Evolutionary conservation across 208 protist genomes (phyloP).

Genomic region (Jaenimonas drosophilae): DNA sequence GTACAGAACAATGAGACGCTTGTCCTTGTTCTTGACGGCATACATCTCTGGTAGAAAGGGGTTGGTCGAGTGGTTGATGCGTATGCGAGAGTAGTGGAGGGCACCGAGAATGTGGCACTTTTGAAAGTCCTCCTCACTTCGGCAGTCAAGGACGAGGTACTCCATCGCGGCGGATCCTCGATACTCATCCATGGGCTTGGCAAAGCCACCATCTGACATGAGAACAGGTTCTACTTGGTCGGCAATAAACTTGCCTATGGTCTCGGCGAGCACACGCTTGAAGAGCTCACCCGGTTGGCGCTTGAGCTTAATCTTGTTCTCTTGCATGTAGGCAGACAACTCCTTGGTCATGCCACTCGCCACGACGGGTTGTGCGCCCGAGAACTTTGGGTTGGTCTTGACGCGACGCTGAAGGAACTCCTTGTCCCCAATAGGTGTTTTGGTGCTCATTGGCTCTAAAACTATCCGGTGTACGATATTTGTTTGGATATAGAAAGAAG

Average conservation of each 20-base stretch:
- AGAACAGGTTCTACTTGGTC: constrained; percentile 6
- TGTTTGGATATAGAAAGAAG: neutral
- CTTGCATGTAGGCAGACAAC: constrained; percentile 48
- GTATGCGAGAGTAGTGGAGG: constrained; percentile 72
- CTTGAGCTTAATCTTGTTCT: constrained; percentile 25
- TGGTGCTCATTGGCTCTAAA: constrained; percentile 72
- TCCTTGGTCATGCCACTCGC: constrained; percentile 75
- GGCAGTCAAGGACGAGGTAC: constrained; percentile 75
- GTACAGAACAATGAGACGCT: constrained; percentile 80
- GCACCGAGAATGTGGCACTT: constrained; percentile 71
- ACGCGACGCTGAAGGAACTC: constrained; percentile 38
- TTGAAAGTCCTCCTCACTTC: constrained; percentile 59
- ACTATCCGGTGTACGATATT: no score
- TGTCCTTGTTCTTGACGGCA: constrained; percentile 81
- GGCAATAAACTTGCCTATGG: constrained; percentile 38
- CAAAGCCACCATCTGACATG: constrained; percentile 65
- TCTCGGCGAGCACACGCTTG: constrained; percentile 36
- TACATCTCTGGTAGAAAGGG: constrained; percentile 81
- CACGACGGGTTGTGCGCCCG: constrained; percentile 56
- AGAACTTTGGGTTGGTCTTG: constrained; percentile 41
- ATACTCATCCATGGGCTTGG: constrained; percentile 83
- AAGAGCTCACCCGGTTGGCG: constrained; percentile 66
- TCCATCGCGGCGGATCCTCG: constrained; percentile 12
- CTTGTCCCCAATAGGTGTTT: constrained; percentile 57
- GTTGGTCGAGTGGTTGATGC: constrained; percentile 63